Base-by-base conservation (phyloP, 2,329 filamentous ascomycete species). In the Aureobasidium melanogenum region DNA sequence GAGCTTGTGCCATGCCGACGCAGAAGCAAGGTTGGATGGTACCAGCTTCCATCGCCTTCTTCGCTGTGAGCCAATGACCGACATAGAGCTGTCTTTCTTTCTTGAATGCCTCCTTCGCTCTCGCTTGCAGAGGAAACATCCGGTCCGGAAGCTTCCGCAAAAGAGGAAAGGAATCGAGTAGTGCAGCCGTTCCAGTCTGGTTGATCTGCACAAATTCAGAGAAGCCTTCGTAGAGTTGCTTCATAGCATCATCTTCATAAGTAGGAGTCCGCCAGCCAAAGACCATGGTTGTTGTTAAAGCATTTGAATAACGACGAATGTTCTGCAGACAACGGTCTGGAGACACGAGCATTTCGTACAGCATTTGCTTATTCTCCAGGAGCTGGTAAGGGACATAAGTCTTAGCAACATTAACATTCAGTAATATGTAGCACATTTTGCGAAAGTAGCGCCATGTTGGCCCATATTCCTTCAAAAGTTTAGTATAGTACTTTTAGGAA, bases 101-200 rank as follows among this genome's bases (percentile, higher is more conserved):
- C 12, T 67, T 67, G 44, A 69, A 70, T 9, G 70, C 64, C 5
- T 64, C 62, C 47, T 69, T 65, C 0, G 9, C 68, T 43, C 62
- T 72, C 72, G 8, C 71, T 67, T 70, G 41, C 68, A 64, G 1
- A 2, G 70, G 70, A 8, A 73, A 38, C 2, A 73, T 47, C 63
- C 64, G 64, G 60, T 72, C 66, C 1, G 72, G 71, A 1, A 73
- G 64, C 8, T 30, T 41, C 22, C 79, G 76, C 14, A 84, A 69
- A 79, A 79, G 83, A 26, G 80, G 82, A 65, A 82, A 83, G 0
- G 71, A 77, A 67, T 55, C 34, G 5, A 50, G 34, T 9, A 58
- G 14, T 19, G 56, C 28, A 10, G 61, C 46, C 0, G 46, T 50
- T 17, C 34, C 64, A 63, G 32, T 67, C 51, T 62, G 57, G 4